Conservation (phyloP, 805 yeast species). For the Myxozyma neotropica region DNA sequence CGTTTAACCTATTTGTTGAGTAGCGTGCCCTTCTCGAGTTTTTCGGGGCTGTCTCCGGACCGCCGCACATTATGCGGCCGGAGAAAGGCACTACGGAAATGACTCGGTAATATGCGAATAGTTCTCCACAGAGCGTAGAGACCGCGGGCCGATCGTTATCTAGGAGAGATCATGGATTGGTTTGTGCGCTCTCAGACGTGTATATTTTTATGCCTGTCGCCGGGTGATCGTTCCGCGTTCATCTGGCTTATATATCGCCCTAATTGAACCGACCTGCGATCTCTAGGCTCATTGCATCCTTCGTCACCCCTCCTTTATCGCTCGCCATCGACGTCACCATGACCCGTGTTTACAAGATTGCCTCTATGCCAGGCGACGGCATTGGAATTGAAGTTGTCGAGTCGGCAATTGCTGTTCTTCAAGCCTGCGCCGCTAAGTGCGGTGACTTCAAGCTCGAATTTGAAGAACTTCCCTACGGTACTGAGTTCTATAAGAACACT, state of each 20-base stretch:
- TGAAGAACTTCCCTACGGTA: conserved; percentile 28
- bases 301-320: neutral
- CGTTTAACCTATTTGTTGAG: too few species aligned
- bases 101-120: neutral
- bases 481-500: conserved; percentile 24
- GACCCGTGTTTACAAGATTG: conserved; percentile 17
- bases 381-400: conserved; percentile 32
- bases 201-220: too few species aligned
- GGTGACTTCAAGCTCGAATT: conserved; percentile 16
- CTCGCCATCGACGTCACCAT: neutral
- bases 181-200: too few species aligned
- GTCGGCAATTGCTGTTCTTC: conserved; percentile 27
- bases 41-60: too few species aligned
- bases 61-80: too few species aligned
- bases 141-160: too few species aligned
- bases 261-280: too few species aligned
- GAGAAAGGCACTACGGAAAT: neutral
- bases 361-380: conserved; percentile 33
- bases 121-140: neutral
- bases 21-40: too few species aligned
- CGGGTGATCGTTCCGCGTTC: too few species aligned
- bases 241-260: too few species aligned
- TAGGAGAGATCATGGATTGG: too few species aligned
- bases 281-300: too few species aligned
- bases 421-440: conserved; percentile 1